These are phyloP conservation scores for Potentilla sterilis DNA, from an alignment of 306 rosid species.

Conservation along the genomic window DNA sequence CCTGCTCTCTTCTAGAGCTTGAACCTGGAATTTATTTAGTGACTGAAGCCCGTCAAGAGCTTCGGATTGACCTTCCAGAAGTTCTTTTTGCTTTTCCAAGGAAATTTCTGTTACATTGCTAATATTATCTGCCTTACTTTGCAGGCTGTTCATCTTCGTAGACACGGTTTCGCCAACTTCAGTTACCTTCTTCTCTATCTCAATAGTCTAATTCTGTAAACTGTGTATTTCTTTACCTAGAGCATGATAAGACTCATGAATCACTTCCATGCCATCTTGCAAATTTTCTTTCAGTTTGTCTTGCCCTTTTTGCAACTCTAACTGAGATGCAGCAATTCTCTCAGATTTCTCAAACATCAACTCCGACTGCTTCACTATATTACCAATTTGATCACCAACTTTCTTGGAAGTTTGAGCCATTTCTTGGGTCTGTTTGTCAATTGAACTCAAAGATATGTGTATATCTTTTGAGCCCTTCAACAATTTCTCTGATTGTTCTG, in stretches of 20 bases:
- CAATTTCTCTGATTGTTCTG: conserved; percentile 46
- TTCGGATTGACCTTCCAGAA: conserved; percentile 66
- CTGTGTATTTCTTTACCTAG: conserved; percentile 50
- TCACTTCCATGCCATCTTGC: conserved; percentile 49
- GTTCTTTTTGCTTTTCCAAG: conserved; percentile 60
- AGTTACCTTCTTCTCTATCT: conserved; percentile 48
- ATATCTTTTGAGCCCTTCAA: conserved; percentile 44
- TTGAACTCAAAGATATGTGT: conserved; percentile 41
- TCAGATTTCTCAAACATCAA: conserved; percentile 50
- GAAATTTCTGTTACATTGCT: conserved; percentile 61
- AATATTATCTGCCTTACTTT: conserved; percentile 64
- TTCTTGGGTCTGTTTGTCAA: conserved; percentile 36
- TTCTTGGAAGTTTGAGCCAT: conserved; percentile 43
- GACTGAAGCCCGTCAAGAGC: conserved; percentile 56
- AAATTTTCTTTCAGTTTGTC: conserved; percentile 47
- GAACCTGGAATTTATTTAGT: conserved; percentile 47
- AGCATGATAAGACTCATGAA: conserved; percentile 48
- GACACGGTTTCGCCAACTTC: conserved; percentile 64
- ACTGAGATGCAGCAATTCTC: conserved; percentile 55
- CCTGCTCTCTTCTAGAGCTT: conserved; percentile 79
- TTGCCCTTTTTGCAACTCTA: conserved; percentile 57
- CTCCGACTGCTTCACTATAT: conserved; percentile 48
- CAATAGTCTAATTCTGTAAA: conserved; percentile 48
- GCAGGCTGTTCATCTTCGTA: conserved; percentile 47
- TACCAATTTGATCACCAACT: conserved; percentile 41